These are phyloP conservation scores for Ustanciosporium gigantosporum DNA, from an alignment of 1,284 basidiomycete genomes.

Conservation along the genomic window DNA sequence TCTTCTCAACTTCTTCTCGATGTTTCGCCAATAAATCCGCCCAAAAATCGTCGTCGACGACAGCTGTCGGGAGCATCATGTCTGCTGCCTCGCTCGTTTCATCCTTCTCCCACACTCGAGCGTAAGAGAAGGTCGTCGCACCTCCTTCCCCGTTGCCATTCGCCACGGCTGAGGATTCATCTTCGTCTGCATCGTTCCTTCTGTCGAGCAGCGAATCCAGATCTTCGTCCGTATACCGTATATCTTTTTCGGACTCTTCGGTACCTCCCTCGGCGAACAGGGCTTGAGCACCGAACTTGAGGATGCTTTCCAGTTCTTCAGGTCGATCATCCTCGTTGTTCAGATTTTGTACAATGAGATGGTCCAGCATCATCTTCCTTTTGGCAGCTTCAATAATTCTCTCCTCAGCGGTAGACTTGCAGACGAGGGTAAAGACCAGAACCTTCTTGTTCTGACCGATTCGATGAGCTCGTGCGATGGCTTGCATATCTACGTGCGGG, in stretches of 20 bases:
- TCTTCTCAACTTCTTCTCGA: conserved; percentile 35
- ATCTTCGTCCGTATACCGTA: conserved; percentile 57
- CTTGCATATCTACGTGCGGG: conserved; percentile 80
- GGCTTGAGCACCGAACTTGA: conserved; percentile 60
- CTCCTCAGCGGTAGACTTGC: conserved; percentile 62
- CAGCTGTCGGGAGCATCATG: conserved; percentile 37
- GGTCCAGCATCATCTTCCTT: conserved; percentile 60
- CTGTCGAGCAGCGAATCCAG: conserved; percentile 56
- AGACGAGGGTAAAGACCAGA: conserved; percentile 62
- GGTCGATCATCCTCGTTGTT: conserved; percentile 47
- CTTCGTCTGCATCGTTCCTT: too few species aligned
- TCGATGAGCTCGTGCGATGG: conserved; percentile 84
- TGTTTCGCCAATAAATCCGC: conserved; percentile 53
- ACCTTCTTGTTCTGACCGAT: conserved; percentile 62
- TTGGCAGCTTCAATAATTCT: conserved; percentile 58
- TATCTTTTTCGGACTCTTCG: conserved; percentile 49
- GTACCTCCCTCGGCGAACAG: conserved; percentile 59
- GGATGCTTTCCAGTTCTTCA: conserved; percentile 56
- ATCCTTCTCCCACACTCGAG: conserved; percentile 58
- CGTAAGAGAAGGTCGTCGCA: conserved; percentile 51
- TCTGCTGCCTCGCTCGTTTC: conserved; percentile 8
- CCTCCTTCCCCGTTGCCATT: conserved; percentile 11
- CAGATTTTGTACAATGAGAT: conserved; percentile 58
- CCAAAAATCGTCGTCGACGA: conserved; percentile 55
- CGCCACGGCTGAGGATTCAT: conserved; percentile 28